phyloP scores from a whole-genome alignment of 2,329 filamentous ascomycete genomes.

The Bimuria novae-zelandiae region DNA sequence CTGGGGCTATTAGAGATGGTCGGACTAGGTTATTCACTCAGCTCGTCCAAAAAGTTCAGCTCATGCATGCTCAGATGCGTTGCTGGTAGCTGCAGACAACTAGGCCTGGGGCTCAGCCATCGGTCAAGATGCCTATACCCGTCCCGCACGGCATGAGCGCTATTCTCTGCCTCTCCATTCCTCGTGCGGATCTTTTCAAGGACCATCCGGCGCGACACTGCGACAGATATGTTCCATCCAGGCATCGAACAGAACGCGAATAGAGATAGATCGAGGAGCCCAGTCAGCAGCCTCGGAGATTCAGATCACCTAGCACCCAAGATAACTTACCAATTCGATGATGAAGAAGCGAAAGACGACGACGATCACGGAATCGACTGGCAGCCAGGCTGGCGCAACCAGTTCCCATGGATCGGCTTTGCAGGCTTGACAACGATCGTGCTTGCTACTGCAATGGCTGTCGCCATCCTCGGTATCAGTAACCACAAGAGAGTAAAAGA shows the following conservation, averaged over 20 bases:
- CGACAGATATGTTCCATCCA: not conserved
- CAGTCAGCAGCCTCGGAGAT: not conserved
- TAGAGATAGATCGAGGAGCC: not conserved
- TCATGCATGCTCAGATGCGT: not conserved
- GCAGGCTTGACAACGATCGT: slow-evolving; percentile 23
- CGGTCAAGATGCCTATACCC: not conserved
- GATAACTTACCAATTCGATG: not conserved
- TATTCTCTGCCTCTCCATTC: too few species aligned
- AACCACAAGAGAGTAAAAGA: slow-evolving; percentile 23
- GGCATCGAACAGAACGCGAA: not conserved
- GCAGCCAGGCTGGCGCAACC: slow-evolving; percentile 27
- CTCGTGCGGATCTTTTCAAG: too few species aligned
- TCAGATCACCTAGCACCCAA: not conserved
- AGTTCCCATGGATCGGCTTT: slow-evolving; percentile 30
- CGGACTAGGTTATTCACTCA: not conserved
- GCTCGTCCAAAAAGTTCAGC: not conserved
- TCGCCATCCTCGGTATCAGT: slow-evolving; percentile 19
- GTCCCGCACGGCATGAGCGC: not conserved
- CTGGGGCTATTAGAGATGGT: not conserved
- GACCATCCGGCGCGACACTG: not conserved
- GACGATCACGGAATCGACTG: slow-evolving; percentile 27
- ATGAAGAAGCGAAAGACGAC: slow-evolving; percentile 9
- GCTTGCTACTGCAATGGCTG: slow-evolving; percentile 24
- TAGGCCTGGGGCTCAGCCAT: not conserved
- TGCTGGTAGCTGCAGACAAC: slow-evolving; percentile 1